These are phyloP conservation scores for Sarcomyxa edulis DNA, from an alignment of 768 basidiomycete species.

Conservation along the genomic window DNA sequence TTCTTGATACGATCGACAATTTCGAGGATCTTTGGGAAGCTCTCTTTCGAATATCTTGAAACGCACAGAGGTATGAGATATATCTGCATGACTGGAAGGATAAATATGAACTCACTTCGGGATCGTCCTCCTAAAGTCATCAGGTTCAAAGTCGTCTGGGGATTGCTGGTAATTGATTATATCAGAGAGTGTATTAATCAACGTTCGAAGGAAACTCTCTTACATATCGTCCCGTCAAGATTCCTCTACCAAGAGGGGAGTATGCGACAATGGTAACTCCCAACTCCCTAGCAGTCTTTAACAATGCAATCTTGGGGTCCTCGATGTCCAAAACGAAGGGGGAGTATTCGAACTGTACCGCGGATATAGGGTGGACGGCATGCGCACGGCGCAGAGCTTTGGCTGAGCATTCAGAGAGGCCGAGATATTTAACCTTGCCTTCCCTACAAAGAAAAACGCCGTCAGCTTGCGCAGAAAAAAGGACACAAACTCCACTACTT, in stretches of 20 bases:
- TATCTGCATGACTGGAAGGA: no score
- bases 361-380: constrained; percentile 43
- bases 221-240: constrained; percentile 43
- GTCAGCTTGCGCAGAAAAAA: no score
- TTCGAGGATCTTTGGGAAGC: constrained; percentile 41
- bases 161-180: constrained; percentile 21
- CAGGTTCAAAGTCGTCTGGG: constrained; percentile 30
- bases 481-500: constrained; percentile 24
- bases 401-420: constrained; percentile 47
- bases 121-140: constrained; percentile 32
- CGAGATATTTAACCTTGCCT: constrained; percentile 44
- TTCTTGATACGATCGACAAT: constrained; percentile 31
- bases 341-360: constrained; percentile 47
- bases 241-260: constrained; percentile 45
- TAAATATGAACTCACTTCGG: constrained; percentile 27
- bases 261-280: constrained; percentile 47
- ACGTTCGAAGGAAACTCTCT: no score
- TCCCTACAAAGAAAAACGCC: no score
- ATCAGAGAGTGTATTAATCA: no score
- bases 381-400: constrained; percentile 43
- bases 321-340: constrained; percentile 46
- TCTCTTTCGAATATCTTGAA: constrained; percentile 29
- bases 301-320: constrained; percentile 31
- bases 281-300: constrained; percentile 41
- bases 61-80: no score